These are phyloP conservation scores for Aspergillus asperescens DNA, from an alignment of 495 filamentous ascomycete genomes.

Conservation along the genomic window DNA sequence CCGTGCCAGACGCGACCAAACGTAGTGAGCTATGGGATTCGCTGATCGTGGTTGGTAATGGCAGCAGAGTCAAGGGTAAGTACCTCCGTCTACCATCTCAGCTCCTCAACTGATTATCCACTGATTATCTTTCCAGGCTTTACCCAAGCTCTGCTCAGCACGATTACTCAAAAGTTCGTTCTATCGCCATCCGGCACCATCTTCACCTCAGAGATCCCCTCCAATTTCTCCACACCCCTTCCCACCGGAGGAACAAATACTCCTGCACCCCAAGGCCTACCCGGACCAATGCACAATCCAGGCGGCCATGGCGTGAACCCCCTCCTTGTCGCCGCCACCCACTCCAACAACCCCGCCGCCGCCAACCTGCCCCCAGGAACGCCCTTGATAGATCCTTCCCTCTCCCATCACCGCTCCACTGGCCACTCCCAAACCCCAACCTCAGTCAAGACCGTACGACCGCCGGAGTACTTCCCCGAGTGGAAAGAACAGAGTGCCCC, in stretches of 20 bases:
- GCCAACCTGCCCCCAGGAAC: slow-evolving; percentile 31
- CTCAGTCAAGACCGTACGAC: slow-evolving; percentile 68
- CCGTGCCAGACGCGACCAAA: slow-evolving; percentile 71
- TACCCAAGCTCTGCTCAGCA: slow-evolving; percentile 77
- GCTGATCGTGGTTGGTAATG: slow-evolving; percentile 82
- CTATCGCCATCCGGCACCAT: slow-evolving; percentile 92
- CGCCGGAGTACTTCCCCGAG: slow-evolving; percentile 86
- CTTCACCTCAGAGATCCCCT: slow-evolving; percentile 93
- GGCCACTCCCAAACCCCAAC: slow-evolving; percentile 85
- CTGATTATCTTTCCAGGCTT: slow-evolving; percentile 49
- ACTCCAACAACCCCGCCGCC: slow-evolving; percentile 55
- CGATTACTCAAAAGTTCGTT: slow-evolving; percentile 73
- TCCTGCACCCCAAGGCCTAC: slow-evolving; percentile 59
- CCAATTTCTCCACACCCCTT: slow-evolving; percentile 79
- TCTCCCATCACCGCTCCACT: slow-evolving; percentile 55
- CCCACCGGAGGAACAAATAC: slow-evolving; percentile 93
- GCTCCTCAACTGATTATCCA: background rate
- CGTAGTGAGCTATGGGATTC: slow-evolving; percentile 85
- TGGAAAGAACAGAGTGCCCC: slow-evolving; percentile 74
- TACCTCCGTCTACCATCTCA: background rate
- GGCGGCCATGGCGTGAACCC: slow-evolving; percentile 72
- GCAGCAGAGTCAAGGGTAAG: slow-evolving; percentile 71
- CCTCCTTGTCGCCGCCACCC: slow-evolving; percentile 83
- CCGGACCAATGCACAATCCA: slow-evolving; percentile 39
- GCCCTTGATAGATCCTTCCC: slow-evolving; percentile 34